Evolutionary conservation across 2,329 filamentous ascomycete genomes (phyloP).

Genomic region (Fusarium beomiforme): DNA sequence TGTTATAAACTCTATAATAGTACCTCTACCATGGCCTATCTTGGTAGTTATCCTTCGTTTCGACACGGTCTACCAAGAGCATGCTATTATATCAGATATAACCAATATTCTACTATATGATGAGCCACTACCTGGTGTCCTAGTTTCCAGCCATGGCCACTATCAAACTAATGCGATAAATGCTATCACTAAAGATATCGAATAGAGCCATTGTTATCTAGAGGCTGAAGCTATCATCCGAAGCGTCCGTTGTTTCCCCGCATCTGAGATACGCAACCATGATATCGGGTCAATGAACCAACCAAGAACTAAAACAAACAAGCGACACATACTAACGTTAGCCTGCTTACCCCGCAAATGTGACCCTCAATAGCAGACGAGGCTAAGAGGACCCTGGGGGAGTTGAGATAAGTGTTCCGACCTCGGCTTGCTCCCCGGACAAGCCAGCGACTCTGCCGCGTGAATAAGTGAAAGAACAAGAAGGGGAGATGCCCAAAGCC

Average conservation of each 20-base stretch:
- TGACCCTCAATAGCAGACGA: neutral
- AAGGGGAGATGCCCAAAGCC: too few relatives aligned
- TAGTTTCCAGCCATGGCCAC: neutral
- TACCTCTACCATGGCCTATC: too few relatives aligned
- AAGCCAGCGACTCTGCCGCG: neutral
- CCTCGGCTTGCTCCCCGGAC: neutral
- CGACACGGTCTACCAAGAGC: neutral
- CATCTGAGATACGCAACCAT: neutral
- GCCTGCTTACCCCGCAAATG: neutral
- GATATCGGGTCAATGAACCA: neutral
- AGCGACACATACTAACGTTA: neutral
- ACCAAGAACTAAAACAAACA: neutral
- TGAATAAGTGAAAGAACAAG: neutral
- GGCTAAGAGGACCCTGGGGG: neutral
- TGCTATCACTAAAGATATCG: neutral
- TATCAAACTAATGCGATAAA: neutral
- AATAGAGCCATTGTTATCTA: too few relatives aligned
- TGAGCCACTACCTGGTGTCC: neutral
- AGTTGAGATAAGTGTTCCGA: neutral
- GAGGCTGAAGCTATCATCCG: neutral
- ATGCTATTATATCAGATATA: neutral
- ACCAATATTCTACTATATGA: neutral
- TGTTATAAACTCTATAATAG: neutral
- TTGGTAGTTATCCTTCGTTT: neutral
- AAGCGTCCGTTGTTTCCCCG: neutral